These are phyloP conservation scores for Colletotrichum neosansevieriae DNA, from an alignment of 2,329 filamentous ascomycete species.

Conservation along the genomic window DNA sequence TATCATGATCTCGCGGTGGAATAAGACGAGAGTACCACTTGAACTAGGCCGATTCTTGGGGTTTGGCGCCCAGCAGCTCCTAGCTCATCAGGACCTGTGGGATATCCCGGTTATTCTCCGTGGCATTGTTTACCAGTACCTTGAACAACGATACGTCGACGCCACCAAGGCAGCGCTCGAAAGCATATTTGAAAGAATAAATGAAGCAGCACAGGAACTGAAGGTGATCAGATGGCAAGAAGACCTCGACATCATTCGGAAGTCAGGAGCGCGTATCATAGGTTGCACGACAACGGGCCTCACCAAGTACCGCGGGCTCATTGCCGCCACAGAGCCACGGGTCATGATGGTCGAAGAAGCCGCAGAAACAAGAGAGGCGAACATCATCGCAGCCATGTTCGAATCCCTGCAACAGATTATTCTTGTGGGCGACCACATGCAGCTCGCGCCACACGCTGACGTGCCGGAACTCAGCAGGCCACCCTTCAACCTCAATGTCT, in stretches of 20 bases:
- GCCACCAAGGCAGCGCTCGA: slow-evolving; percentile 61
- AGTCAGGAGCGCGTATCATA: slow-evolving; percentile 62
- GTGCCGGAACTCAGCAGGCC: slow-evolving; percentile 67
- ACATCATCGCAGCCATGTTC: slow-evolving; percentile 64
- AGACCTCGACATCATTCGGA: slow-evolving; percentile 60
- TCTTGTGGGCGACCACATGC: slow-evolving; percentile 82
- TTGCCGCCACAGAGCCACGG: slow-evolving; percentile 74
- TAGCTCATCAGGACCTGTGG: slow-evolving; percentile 66
- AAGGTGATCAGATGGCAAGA: slow-evolving; percentile 70
- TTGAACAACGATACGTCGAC: slow-evolving; percentile 68
- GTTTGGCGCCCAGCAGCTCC: slow-evolving; percentile 23
- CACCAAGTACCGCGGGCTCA: slow-evolving; percentile 80
- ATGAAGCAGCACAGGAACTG: slow-evolving; percentile 61
- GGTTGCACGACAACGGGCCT: slow-evolving; percentile 82
- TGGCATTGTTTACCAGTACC: slow-evolving; percentile 74
- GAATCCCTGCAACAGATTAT: slow-evolving; percentile 66
- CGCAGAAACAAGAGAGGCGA: slow-evolving; percentile 79
- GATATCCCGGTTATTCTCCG: slow-evolving; percentile 67
- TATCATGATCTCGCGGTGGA: slow-evolving; percentile 40
- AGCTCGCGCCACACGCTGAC: slow-evolving; percentile 78
- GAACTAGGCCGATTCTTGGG: neutral
- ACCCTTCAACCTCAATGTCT: slow-evolving; percentile 77
- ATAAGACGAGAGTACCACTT: neutral
- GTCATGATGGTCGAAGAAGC: slow-evolving; percentile 84
- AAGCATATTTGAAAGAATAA: slow-evolving; percentile 61